Evolutionary conservation across 495 filamentous ascomycete species (phyloP).

Genomic region (Penicillium alfredii): DNA sequence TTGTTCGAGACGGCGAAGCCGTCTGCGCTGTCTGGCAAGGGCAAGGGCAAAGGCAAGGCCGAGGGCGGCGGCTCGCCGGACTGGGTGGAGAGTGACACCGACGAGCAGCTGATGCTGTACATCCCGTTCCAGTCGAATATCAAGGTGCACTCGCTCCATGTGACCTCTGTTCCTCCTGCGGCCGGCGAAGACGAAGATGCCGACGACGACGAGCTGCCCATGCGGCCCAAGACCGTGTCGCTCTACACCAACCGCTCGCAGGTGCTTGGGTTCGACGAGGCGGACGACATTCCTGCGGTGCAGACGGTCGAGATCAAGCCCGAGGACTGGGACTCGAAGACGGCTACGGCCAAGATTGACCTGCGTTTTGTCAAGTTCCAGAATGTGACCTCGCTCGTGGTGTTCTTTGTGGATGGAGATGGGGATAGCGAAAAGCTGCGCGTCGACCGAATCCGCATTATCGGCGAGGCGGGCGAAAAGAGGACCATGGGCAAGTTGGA

Average conservation of each 20-base stretch:
- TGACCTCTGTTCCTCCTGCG: slow-evolving; percentile 71
- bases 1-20: slow-evolving; percentile 70
- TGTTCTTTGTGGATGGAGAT: slow-evolving; percentile 89
- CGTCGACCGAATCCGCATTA: slow-evolving; percentile 75
- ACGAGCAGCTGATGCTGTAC: slow-evolving; percentile 94
- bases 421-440: slow-evolving; percentile 80
- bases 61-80: slow-evolving; percentile 59
- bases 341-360: slow-evolving; percentile 75
- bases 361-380: slow-evolving; percentile 97
- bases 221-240: slow-evolving; percentile 79
- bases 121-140: slow-evolving; percentile 82
- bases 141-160: slow-evolving; percentile 85
- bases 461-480: slow-evolving; percentile 93
- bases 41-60: slow-evolving; percentile 45
- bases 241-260: slow-evolving; percentile 82
- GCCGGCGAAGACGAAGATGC: slow-evolving; percentile 39
- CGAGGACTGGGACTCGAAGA: slow-evolving; percentile 77
- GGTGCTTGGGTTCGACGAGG: slow-evolving; percentile 92
- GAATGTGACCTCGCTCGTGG: slow-evolving; percentile 73
- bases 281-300: slow-evolving; percentile 72
- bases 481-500: slow-evolving; percentile 88
- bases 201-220: slow-evolving; percentile 67
- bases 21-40: slow-evolving; percentile 51
- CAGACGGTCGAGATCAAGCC: slow-evolving; percentile 68
- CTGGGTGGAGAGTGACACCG: slow-evolving; percentile 99